Conservation (phyloP, 805 yeast species). For the Myxozyma lipomycoides region DNA sequence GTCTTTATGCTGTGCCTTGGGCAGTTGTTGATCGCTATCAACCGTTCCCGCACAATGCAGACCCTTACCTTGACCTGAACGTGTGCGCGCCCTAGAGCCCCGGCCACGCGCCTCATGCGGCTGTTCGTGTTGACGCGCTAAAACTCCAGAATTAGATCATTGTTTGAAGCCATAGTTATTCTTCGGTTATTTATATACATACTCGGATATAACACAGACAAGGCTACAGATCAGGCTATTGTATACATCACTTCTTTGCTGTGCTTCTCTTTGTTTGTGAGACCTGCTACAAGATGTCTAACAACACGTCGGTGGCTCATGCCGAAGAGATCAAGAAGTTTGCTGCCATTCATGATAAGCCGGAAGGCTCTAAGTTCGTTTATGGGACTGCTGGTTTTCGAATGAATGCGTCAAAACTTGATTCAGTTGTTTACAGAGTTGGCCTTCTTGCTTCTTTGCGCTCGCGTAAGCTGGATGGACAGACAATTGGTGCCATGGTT, state of each 20-base stretch:
- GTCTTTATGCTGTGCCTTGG: no score
- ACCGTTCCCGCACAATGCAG: no score
- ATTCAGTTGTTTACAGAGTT: constrained; percentile 76
- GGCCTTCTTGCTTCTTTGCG: constrained; percentile 80
- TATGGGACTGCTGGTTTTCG: constrained; percentile 99
- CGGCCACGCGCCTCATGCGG: no score
- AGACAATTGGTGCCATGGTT: constrained; percentile 89
- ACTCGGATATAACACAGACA: no score
- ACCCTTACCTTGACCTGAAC: no score
- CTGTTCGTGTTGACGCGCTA: neutral
- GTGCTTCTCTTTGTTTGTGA: neutral
- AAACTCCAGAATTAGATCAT: neutral
- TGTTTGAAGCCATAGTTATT: no score
- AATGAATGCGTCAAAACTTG: constrained; percentile 62
- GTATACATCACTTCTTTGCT: neutral
- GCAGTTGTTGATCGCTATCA: no score
- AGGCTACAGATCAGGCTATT: no score
- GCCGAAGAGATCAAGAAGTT: constrained; percentile 10
- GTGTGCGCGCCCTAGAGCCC: no score
- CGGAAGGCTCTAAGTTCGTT: constrained; percentile 45
- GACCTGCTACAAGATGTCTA: neutral
- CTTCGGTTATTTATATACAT: no score
- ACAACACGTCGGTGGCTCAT: neutral
- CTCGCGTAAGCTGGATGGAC: constrained; percentile 63
- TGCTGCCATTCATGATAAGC: constrained; percentile 43